Conservation (phyloP, 148 eudicot species). For the Vaccinium macrocarpon region DNA sequence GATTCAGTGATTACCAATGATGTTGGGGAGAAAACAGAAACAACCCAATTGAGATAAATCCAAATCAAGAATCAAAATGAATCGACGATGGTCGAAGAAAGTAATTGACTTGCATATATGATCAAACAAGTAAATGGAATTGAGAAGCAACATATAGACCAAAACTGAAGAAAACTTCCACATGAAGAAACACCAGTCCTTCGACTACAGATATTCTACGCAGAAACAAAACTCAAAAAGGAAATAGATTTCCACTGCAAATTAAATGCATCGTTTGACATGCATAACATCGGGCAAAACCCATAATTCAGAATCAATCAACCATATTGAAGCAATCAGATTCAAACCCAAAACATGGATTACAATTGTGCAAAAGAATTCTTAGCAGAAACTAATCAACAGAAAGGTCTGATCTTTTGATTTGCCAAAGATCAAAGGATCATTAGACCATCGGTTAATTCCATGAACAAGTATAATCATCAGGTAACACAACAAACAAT, state of each 20-base stretch:
- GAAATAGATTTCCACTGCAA: conserved; percentile 17
- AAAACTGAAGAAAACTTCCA: conserved; percentile 24
- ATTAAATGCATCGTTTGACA: conserved; percentile 6
- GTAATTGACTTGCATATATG: neutral
- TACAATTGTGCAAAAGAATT: conserved; percentile 10
- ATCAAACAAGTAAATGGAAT: conserved; percentile 22
- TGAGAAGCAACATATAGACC: conserved; percentile 11
- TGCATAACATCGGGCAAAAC: neutral
- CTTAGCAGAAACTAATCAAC: conserved; percentile 7
- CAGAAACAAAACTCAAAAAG: conserved; percentile 19
- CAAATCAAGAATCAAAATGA: conserved; percentile 2
- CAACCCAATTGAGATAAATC: neutral
- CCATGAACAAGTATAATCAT: conserved; percentile 19
- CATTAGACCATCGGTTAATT: conserved; percentile 25
- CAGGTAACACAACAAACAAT: neutral
- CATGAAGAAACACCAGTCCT: conserved; percentile 31
- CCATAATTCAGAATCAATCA: conserved; percentile 5
- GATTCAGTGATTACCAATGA: neutral
- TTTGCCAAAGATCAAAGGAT: conserved; percentile 11
- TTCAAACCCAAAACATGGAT: conserved; percentile 29
- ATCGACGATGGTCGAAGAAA: neutral
- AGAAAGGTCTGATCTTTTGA: conserved; percentile 29
- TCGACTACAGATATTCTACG: conserved; percentile 35
- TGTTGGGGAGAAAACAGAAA: neutral
- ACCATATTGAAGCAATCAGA: conserved; percentile 2